Percentiles rank a stretch among this genome's conserved stretches.
phyloP scores from a whole-genome alignment of 805 yeast species.

The Starmerella roubikii region DNA sequence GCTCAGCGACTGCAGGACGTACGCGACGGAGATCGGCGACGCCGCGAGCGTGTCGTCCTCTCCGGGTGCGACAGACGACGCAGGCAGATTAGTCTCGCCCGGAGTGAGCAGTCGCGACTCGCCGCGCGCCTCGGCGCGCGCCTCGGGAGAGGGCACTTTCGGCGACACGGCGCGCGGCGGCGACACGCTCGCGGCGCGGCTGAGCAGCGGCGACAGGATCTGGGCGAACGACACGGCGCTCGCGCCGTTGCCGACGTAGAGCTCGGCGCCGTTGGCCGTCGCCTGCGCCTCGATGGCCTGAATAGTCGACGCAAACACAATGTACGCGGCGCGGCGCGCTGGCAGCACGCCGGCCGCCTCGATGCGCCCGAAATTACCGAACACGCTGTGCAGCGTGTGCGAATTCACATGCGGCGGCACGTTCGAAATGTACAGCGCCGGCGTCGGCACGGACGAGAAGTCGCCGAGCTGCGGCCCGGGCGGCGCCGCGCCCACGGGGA shows the following conservation, averaged over 20 bases:
- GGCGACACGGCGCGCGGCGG: not conserved
- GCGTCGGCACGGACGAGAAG: slow-evolving; percentile 22
- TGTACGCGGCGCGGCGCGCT: slow-evolving; percentile 37
- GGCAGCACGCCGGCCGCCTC: slow-evolving; percentile 47
- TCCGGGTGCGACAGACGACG: not conserved
- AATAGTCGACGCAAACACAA: slow-evolving; percentile 60
- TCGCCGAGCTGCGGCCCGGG: slow-evolving; percentile 14
- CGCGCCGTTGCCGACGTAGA: slow-evolving; percentile 61
- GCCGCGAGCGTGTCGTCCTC: slow-evolving; percentile 1
- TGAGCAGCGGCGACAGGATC: slow-evolving; percentile 28
- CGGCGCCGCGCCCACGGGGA: not conserved
- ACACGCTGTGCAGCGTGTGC: slow-evolving; percentile 46
- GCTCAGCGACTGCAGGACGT: slow-evolving; percentile 26
- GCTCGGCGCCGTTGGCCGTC: slow-evolving; percentile 65
- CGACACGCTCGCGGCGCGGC: not conserved
- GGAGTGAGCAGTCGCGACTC: not conserved
- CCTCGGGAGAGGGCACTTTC: not conserved
- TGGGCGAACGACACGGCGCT: slow-evolving; percentile 78
- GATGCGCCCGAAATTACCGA: slow-evolving; percentile 49
- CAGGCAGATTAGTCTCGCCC: not conserved
- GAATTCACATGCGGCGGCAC: slow-evolving; percentile 48
- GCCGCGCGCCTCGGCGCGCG: not conserved
- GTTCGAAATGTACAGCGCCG: slow-evolving; percentile 64
- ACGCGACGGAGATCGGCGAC: slow-evolving; percentile 20
- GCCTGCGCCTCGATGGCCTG: slow-evolving; percentile 70